These are phyloP conservation scores for Collariella sp. DNA, from an alignment of 495 filamentous ascomycete genomes.

Conservation along the genomic window DNA sequence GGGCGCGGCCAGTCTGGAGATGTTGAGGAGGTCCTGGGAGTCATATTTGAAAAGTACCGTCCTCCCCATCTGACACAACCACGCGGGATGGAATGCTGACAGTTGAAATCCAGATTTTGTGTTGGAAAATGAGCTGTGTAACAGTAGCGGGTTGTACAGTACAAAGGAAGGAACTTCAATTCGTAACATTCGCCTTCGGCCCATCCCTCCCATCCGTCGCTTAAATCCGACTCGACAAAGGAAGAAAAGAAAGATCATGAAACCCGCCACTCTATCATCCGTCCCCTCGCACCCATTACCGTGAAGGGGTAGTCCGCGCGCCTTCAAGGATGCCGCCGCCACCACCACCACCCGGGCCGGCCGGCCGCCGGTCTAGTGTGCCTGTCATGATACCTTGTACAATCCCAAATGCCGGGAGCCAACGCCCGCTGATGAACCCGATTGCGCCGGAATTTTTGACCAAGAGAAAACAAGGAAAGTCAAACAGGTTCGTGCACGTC, in stretches of 20 bases:
- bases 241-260: too few species aligned
- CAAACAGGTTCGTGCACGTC: not conserved
- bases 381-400: not conserved
- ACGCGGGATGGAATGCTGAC: not conserved
- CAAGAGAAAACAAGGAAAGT: not conserved
- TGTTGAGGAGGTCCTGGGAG: conserved; percentile 92
- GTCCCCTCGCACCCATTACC: not conserved
- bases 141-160: not conserved
- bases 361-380: not conserved
- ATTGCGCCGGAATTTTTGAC: conserved; percentile 1
- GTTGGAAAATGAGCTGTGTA: conserved; percentile 24
- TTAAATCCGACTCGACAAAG: not conserved
- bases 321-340: not conserved
- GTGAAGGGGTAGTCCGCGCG: not conserved
- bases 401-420: not conserved
- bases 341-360: not conserved
- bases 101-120: conserved; percentile 19
- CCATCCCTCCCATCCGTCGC: not conserved
- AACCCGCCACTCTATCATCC: too few species aligned
- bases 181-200: too few species aligned
- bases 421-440: not conserved
- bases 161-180: not conserved
- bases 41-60: conserved; percentile 88
- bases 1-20: conserved; percentile 80
- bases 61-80: not conserved